Evolutionary conservation across 1,284 basidiomycete species (phyloP).

Genomic region (Neonothopanus nambi): DNA sequence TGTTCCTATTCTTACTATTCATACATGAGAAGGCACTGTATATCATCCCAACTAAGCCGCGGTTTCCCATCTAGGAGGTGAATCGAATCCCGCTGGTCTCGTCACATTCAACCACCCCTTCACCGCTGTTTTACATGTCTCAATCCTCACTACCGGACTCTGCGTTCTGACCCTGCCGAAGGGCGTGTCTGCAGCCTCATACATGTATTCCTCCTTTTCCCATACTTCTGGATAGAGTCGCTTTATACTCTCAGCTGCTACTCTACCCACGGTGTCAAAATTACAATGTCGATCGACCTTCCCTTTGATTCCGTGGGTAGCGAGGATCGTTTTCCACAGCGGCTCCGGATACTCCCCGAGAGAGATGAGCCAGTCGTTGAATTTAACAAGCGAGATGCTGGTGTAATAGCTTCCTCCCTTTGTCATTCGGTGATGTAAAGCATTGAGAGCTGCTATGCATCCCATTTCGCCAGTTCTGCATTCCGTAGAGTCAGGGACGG

Average conservation of each 20-base stretch:
- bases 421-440: slow-evolving; percentile 9
- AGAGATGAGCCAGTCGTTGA: slow-evolving; percentile 9
- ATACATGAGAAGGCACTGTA: too few species aligned
- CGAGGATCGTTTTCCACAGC: slow-evolving; percentile 7
- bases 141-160: slow-evolving; percentile 7
- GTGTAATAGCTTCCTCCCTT: slow-evolving; percentile 15
- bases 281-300: slow-evolving; percentile 1
- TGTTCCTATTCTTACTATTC: too few species aligned
- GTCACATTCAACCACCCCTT: slow-evolving; percentile 7
- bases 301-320: not conserved
- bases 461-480: slow-evolving; percentile 13
- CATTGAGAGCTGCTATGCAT: slow-evolving; percentile 13
- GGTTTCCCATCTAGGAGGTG: not conserved
- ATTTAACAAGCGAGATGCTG: slow-evolving; percentile 9
- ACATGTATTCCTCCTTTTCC: slow-evolving; percentile 1
- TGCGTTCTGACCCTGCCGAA: slow-evolving; percentile 8
- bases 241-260: slow-evolving; percentile 2
- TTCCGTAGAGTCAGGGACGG: not conserved
- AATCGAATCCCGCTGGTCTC: slow-evolving; percentile 8
- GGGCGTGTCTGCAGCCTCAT: not conserved
- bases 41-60: too few species aligned
- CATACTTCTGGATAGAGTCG: not conserved
- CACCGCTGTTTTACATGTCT: slow-evolving; percentile 2
- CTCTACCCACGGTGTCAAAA: slow-evolving; percentile 2
- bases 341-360: slow-evolving; percentile 1